Evolutionary conservation across 345 rosid genomes (phyloP).

Genomic region (Kernera saxatilis): DNA sequence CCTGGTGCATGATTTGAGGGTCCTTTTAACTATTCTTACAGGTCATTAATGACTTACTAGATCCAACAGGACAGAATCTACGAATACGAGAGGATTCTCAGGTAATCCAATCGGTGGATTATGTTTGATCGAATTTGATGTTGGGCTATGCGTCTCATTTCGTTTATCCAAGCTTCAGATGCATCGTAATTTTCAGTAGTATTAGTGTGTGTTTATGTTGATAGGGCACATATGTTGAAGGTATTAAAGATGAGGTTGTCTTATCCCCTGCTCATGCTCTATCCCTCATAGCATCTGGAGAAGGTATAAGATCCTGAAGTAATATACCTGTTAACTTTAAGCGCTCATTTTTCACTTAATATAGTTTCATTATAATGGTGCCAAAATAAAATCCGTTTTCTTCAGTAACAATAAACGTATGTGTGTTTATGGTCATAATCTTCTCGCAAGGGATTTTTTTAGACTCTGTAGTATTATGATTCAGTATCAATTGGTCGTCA

Average conservation of each 20-base stretch:
- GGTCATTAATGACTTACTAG: slow-evolving; percentile 94
- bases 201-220: slow-evolving; percentile 26
- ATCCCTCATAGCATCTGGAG: slow-evolving; percentile 94
- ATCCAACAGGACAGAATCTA: slow-evolving; percentile 85
- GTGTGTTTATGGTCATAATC: not conserved
- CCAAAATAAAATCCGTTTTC: not conserved
- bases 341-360: not conserved
- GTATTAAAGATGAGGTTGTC: slow-evolving; percentile 95
- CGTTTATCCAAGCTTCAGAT: not conserved
- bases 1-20: not conserved
- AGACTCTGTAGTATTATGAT: not conserved
- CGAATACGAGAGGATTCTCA: slow-evolving; percentile 87
- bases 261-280: slow-evolving; percentile 95
- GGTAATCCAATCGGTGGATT: slow-evolving; percentile 41
- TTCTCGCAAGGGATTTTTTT: not conserved
- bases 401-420: not conserved
- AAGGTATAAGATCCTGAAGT: slow-evolving; percentile 48
- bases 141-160: slow-evolving; percentile 7
- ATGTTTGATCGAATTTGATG: not conserved
- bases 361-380: not conserved
- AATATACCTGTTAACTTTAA: not conserved
- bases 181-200: slow-evolving; percentile 14
- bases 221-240: slow-evolving; percentile 90
- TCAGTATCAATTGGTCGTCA: not conserved
- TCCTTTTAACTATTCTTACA: slow-evolving; percentile 17